A percentile compares a stretch with the other conserved stretches of the same genome.
Evolutionary conservation across 306 rosid species (phyloP).

Genomic region (Leucaena leucocephala): DNA sequence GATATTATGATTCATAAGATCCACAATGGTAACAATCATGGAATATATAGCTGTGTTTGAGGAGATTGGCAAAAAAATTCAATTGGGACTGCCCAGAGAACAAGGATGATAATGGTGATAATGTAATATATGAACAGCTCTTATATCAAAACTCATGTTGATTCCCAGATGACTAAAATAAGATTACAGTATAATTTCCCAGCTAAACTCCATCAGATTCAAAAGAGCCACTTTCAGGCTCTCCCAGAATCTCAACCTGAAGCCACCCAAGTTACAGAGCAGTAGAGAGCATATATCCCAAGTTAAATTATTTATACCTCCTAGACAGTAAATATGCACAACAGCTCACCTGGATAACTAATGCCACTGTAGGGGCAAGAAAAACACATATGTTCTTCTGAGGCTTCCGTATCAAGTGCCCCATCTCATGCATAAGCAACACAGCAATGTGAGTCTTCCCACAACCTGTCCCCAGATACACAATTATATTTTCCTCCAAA

Average conservation of each 20-base stretch:
- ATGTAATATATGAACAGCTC: slow-evolving; percentile 4
- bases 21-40: slow-evolving; percentile 18
- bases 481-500: slow-evolving; percentile 83
- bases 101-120: slow-evolving; percentile 27
- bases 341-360: slow-evolving; percentile 80
- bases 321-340: slow-evolving; percentile 14
- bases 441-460: slow-evolving; percentile 97
- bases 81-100: slow-evolving; percentile 18
- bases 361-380: slow-evolving; percentile 93
- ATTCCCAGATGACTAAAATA: neutral
- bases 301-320: neutral
- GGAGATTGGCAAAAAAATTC: neutral
- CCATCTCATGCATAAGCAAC: slow-evolving; percentile 73
- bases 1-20: neutral
- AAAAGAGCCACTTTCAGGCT: neutral
- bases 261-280: slow-evolving; percentile 4
- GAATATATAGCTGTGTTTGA: slow-evolving; percentile 2
- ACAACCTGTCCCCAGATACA: slow-evolving; percentile 89
- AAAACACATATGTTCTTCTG: slow-evolving; percentile 70
- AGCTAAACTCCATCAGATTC: neutral
- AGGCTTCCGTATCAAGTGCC: slow-evolving; percentile 73
- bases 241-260: neutral
- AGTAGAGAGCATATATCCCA: neutral
- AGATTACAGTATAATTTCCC: neutral
- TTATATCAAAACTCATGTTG: neutral